Base-by-base conservation (phyloP, 2,329 filamentous ascomycete genomes). In the Penicillium sp. region DNA sequence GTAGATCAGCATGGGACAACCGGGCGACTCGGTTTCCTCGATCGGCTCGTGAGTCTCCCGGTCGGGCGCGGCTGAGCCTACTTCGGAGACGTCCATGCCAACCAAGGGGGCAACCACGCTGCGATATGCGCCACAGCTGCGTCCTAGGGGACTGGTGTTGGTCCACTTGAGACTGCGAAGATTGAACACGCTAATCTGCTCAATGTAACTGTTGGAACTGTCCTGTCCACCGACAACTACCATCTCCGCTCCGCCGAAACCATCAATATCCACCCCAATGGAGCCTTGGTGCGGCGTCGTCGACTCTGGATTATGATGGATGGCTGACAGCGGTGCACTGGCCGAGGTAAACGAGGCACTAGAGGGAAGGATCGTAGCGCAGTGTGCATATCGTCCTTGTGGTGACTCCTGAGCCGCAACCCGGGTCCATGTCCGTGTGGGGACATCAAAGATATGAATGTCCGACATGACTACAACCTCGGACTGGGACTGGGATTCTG, bases 101-200 rank as follows among this genome's bases (percentile, higher is more conserved):
- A 77, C 76, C 62, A 99, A 80, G 16, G 95, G 93, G 4, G 93
- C 91, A 35, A 97, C 93, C 19, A 99, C 95, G 74, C 93, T 97
- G 65, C 95, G 88, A 76, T 99, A 99, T 1, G 95, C 95, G 64
- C 95, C 95, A 74, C 95, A 99, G 71, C 92, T 97, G 76, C 94
- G 92, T 54, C 93, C 93, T 49, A 98, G 83, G 1, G 89, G 83
- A 65, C 92, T 91, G 1, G 93, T 97, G 19, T 91, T 92, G 1
- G 92, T 97, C 95, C 95, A 99, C 78, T 95, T 96, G 61, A 98
- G 80, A 74, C 92, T 97, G 52, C 95, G 87, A 28, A 99, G 82
- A 71, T 99, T 99, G 82, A 99, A 99, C 2, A 99, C 92, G 74
- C 93, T 98, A 65, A 99, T 96, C 77, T 99, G 93, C 77, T 99